phyloP scores from a whole-genome alignment of 1,284 basidiomycete species.

The Pyrrhoderma lamaoense region DNA sequence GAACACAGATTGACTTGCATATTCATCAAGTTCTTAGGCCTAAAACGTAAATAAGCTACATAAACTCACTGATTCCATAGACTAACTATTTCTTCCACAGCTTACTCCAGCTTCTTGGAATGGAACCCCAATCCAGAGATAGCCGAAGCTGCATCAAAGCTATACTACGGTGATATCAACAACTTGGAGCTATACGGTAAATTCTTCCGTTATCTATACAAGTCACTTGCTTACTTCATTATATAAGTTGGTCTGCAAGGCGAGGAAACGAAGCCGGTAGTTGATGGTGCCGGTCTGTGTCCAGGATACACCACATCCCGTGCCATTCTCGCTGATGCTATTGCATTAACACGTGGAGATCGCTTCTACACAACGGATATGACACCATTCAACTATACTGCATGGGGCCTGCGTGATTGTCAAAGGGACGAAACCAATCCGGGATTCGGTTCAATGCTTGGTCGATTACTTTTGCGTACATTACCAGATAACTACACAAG shows the following conservation, averaged over 20 bases:
- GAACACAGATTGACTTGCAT: neutral
- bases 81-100: conserved; percentile 25
- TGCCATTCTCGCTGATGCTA: conserved; percentile 85
- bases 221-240: neutral
- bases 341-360: conserved; percentile 77
- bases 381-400: conserved; percentile 73
- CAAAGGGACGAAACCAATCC: conserved; percentile 60
- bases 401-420: conserved; percentile 77
- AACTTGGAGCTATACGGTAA: conserved; percentile 68
- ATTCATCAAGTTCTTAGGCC: conserved; percentile 50
- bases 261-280: conserved; percentile 68
- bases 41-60: conserved; percentile 49
- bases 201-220: neutral
- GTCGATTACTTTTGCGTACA: conserved; percentile 63
- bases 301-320: conserved; percentile 82
- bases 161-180: conserved; percentile 67
- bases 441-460: conserved; percentile 69
- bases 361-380: conserved; percentile 79
- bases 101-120: conserved; percentile 62
- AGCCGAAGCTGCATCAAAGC: conserved; percentile 62
- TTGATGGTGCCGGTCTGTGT: conserved; percentile 75
- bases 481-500: conserved; percentile 63
- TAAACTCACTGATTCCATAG: conserved; percentile 1
- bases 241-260: conserved; percentile 50
- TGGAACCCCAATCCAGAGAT: conserved; percentile 78